Base-by-base conservation (phyloP, 2,329 filamentous ascomycete species). In the Botrytis porri region DNA sequence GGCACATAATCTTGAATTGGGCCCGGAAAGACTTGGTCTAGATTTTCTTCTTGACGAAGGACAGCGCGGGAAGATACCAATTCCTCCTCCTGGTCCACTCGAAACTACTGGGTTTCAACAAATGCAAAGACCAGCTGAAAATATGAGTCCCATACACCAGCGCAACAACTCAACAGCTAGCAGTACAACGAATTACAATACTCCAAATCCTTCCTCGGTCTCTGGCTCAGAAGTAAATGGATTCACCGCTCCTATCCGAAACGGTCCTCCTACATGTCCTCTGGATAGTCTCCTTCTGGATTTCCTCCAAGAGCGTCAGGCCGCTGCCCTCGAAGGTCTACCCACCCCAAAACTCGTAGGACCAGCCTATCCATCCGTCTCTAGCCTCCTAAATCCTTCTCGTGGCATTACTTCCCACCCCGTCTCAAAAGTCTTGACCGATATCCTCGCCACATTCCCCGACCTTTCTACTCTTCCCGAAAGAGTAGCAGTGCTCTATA, bases 361-460 rank as follows among this genome's bases (percentile, higher is more conserved):
- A 0, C 93, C 94, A 0, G 86, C 88, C 22, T 95, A 97, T 79
- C 94, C 94, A 1, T 93, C 91, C 73, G 92, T 97, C 73, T 91
- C 90, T 0, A 92, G 92, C 1, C 86, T 97, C 7, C 87, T 95
- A 57, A 93, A 95, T 79, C 92, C 93, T 0, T 84, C 89, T 59
- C 86, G 86, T 69, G 86, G 85, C 74, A 84, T 84, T 12, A 86
- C 87, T 77, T 88, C 90, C 2, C 93, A 97, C 78, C 93, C 93
- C 1, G 85, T 97, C 2, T 95, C 93, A 10, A 93, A 93, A 76
- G 88, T 97, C 22, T 93, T 97, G 80, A 95, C 93, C 60, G 93
- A 97, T 81, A 94, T 97, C 73, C 85, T 97, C 18, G 86, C 88
- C 75, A 93, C 92, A n/a, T 97, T 97, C 77, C 93, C 94, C 0